Percentiles rank a stretch among this genome's conserved stretches.
Conservation (phyloP, 163 green algal genomes). For the Prototheca cutis region DNA sequence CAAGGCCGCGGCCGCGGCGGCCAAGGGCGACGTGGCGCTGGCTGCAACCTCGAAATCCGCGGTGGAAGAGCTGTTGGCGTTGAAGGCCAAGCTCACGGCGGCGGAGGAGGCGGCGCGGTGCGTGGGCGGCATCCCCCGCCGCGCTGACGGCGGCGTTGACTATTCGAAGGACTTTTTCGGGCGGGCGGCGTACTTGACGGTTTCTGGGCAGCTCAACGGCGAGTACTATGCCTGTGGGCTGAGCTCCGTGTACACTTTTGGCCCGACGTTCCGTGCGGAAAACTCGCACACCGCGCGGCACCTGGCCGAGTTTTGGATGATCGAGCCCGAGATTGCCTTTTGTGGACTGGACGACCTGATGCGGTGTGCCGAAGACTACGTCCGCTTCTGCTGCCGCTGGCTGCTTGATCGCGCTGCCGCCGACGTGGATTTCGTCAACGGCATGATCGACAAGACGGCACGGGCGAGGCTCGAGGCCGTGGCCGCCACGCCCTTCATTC, state of each 20-base stretch:
- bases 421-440: slow-evolving; percentile 87
- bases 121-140: slow-evolving; percentile 27
- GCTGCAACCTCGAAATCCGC: slow-evolving; percentile 32
- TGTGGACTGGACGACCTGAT: slow-evolving; percentile 82
- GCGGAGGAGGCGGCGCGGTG: slow-evolving; percentile 27
- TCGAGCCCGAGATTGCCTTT: slow-evolving; percentile 98
- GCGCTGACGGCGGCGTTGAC: slow-evolving; percentile 54
- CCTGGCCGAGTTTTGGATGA: slow-evolving; percentile 99
- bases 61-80: slow-evolving; percentile 43
- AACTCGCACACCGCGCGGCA: slow-evolving; percentile 90
- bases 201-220: slow-evolving; percentile 76
- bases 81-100: slow-evolving; percentile 59
- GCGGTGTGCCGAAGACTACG: slow-evolving; percentile 92
- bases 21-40: slow-evolving; percentile 36
- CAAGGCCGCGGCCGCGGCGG: slow-evolving; percentile 55
- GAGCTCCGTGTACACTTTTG: slow-evolving; percentile 67
- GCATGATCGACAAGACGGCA: slow-evolving; percentile 72
- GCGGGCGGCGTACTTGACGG: slow-evolving; percentile 73
- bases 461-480: slow-evolving; percentile 70
- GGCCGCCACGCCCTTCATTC: slow-evolving; percentile 65
- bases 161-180: slow-evolving; percentile 87
- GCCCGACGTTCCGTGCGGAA: slow-evolving; percentile 93
- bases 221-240: slow-evolving; percentile 71
- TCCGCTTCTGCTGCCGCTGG: slow-evolving; percentile 69
- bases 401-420: slow-evolving; percentile 34